Base-by-base conservation (phyloP, 2,329 filamentous ascomycete genomes). In the Rachicladosporium sp. region DNA sequence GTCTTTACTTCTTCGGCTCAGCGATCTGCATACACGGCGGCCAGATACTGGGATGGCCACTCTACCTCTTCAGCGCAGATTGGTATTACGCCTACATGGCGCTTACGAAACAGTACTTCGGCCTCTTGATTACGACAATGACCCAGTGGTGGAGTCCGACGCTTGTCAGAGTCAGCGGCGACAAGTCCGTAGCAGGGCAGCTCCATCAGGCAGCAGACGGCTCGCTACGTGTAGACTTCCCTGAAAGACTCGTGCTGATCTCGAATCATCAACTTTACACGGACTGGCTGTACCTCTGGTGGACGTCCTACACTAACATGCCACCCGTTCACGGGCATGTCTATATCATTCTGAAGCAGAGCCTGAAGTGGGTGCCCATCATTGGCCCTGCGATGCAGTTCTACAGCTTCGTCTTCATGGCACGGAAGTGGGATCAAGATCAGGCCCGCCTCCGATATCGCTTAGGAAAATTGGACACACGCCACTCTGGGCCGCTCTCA, bases 231-330 rank as follows among this genome's bases (percentile, higher is more conserved):
- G 82, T 82, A 55, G 67, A 76, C 50, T 93, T 93, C 48, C 85
- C 86, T 0, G 80, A 89, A 59, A 75, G 86, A 39, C 65, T 91
- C 53, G 71, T 93, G 34, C 66, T 93, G 60, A 80, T 93, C 50
- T 82, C 86, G 21, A 93, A 93, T 57, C 86, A 93, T 57, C 85
- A 91, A 55, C 59, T 69, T 42, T 50, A 56, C 60, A 88, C 84
- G 7, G 85, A 93, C 63, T 93, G 85, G 85, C 62, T 93, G 12
- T 93, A 93, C 58, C 73, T 93, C n/a, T 93, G 86, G 86, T 93
- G 86, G 86, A 76, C 81, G 13, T 81, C 77, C 35, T 93, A 93
- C 55, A 81, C 82, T 29, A 78, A 80, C 31, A 35, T 35, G 9
- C 43, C 48, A 19, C 69, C 70, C 30, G 85, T 85, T 75, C 82